Base-by-base conservation (phyloP, 768 basidiomycete genomes). In the Filobasidium floriforme region DNA sequence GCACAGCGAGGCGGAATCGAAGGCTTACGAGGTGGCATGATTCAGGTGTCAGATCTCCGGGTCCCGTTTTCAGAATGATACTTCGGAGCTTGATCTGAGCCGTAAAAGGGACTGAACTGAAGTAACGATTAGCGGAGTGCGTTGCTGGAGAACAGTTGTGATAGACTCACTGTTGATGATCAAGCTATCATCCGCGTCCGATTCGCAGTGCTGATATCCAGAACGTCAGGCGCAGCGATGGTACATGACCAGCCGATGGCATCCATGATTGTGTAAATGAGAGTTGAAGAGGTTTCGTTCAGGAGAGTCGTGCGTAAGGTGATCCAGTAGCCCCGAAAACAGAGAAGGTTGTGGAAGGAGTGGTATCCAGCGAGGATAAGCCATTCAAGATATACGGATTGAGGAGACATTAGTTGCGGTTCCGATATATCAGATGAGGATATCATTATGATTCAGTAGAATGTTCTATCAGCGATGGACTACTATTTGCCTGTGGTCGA, bases 141-240 rank as follows among this genome's bases (percentile, higher is more conserved):
- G 43, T 10, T 44, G 19, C 10, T 44, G 10, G 43, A 44, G 59
- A 66, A 19, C 32, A 70, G 60, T 66, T 55, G 70, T 67, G 68
- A 0, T 62, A 64, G 4, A 68, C 74, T 57, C 65, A 76, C 77
- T 75, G 29, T 72, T 73, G 29, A 75, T 67, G 61, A 79, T 80
- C 62, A 96, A 78, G 77, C 91, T 88, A 74, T 93, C 92, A 78
- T 94, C 92, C 41, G 88, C 88, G 69, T 96, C 92, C 19, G 90
- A 92, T 77, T 92, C 88, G 66, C 92, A 76, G 68, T 80, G 89
- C 92, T 96, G 70, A 9, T 52, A 29, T 49, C 5, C 15, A 49
- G 41, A 26, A 63, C 49, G 29, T 59, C 11, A 0, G 28, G 22
- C n/a, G 41, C 37, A 63, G 61, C 41, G 40, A 55, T 10, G 10